Conservation (phyloP, 129 eudicot genomes). For the Chrysanthemum makinoi region DNA sequence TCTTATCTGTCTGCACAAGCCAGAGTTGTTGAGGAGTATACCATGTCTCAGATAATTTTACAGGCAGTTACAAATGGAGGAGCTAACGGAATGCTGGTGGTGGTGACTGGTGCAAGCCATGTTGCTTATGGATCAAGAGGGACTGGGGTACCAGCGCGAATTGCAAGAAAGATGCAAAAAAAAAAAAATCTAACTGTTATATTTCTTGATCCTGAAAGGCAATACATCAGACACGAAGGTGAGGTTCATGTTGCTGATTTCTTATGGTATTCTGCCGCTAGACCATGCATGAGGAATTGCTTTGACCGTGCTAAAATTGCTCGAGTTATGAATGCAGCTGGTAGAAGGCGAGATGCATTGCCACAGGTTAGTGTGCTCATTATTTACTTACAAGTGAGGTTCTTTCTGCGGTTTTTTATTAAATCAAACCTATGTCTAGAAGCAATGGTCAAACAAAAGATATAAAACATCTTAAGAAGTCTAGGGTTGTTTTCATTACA, state of each 20-base stretch:
- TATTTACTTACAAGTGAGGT: conserved; percentile 1
- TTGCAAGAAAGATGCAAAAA: conserved; percentile 85
- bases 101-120: conserved; percentile 92
- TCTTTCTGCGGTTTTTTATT: no score
- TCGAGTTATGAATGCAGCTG: conserved; percentile 97
- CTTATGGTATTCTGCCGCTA: conserved; percentile 97
- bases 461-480: conserved; percentile 37
- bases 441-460: neutral
- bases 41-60: conserved; percentile 76
- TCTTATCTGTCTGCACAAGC: conserved; percentile 87
- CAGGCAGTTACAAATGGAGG: conserved; percentile 71
- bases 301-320: conserved; percentile 99
- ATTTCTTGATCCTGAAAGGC: conserved; percentile 90
- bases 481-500: neutral
- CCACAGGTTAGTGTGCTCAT: conserved; percentile 70
- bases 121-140: conserved; percentile 91
- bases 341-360: conserved; percentile 90
- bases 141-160: conserved; percentile 88
- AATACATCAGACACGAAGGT: conserved; percentile 81
- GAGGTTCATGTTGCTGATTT: conserved; percentile 97
- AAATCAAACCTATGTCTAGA: neutral
- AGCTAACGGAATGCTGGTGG: conserved; percentile 70
- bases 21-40: conserved; percentile 80
- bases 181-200: conserved; percentile 88
- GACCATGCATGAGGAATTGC: conserved; percentile 93